phyloP scores from a whole-genome alignment of 495 filamentous ascomycete species.

The Penicillium maclennaniae region DNA sequence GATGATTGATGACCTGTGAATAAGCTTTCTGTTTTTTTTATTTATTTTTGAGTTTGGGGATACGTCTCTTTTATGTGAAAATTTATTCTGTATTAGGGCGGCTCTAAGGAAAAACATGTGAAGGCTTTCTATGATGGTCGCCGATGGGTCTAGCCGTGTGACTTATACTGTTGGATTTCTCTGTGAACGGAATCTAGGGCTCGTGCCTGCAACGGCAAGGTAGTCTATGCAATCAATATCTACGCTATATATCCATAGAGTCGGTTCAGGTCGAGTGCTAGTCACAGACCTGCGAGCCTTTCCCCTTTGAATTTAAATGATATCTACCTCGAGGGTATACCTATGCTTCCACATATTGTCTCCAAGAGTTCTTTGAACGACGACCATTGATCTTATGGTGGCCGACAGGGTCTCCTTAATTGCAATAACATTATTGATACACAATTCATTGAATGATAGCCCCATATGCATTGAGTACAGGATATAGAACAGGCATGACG shows the following conservation, averaged over 20 bases:
- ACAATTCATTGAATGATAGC: slow-evolving; percentile 16
- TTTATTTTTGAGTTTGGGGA: neutral
- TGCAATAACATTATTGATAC: neutral
- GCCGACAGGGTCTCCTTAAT: too few relatives aligned
- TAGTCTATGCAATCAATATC: neutral
- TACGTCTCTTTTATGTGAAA: neutral
- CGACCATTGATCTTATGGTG: too few relatives aligned
- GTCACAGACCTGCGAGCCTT: too few relatives aligned
- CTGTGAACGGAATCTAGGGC: neutral
- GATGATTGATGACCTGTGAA: neutral
- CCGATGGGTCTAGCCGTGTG: too few relatives aligned
- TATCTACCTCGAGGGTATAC: too few relatives aligned
- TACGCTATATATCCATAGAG: neutral
- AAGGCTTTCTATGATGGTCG: too few relatives aligned
- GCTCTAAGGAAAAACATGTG: neutral
- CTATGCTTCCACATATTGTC: too few relatives aligned
- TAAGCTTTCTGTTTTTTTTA: neutral
- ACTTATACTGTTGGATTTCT: neutral
- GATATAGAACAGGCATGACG: slow-evolving; percentile 30
- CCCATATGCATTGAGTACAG: slow-evolving; percentile 35
- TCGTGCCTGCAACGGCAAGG: neutral
- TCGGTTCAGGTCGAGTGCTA: too few relatives aligned
- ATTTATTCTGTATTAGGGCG: neutral
- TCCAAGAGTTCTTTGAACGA: too few relatives aligned
- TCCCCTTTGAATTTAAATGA: too few relatives aligned